These are phyloP conservation scores for Casuarina equisetifolia DNA, from an alignment of 306 rosid genomes.

Conservation along the genomic window DNA sequence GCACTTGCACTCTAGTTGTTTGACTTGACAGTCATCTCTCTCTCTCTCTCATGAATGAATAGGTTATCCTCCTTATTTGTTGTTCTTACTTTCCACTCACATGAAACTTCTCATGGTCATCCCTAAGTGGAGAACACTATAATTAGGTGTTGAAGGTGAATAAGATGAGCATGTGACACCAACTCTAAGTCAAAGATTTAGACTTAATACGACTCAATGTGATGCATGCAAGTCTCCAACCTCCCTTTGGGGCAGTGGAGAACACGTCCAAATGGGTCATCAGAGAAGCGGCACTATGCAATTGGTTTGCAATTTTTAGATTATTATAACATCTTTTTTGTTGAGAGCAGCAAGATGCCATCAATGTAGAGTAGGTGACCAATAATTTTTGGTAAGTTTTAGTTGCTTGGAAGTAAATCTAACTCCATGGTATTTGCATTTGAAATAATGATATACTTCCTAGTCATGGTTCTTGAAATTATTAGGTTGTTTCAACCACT, in stretches of 20 bases:
- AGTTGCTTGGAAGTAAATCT: too few species aligned
- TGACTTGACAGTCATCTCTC: slow-evolving; percentile 35
- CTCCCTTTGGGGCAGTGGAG: background rate
- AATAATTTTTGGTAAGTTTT: too few species aligned
- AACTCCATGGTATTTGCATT: too few species aligned
- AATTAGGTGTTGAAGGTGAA: slow-evolving; percentile 63
- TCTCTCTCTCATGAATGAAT: background rate
- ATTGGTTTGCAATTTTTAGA: too few species aligned
- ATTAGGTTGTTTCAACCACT: background rate
- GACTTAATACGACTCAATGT: slow-evolving; percentile 24
- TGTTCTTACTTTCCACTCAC: slow-evolving; percentile 11
- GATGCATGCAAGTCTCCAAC: background rate
- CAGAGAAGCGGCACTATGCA: background rate
- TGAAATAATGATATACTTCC: background rate
- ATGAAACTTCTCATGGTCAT: slow-evolving; percentile 5
- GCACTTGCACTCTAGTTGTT: slow-evolving; percentile 25
- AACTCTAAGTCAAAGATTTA: slow-evolving; percentile 65
- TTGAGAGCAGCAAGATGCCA: too few species aligned
- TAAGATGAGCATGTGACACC: slow-evolving; percentile 59
- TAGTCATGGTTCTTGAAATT: background rate
- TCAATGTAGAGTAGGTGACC: too few species aligned
- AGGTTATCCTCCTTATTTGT: background rate
- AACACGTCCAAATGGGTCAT: background rate
- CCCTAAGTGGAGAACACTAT: slow-evolving; percentile 74
- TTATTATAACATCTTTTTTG: too few species aligned